Conservation (phyloP, 805 yeast genomes). For the Torulaspora delbrueckii region DNA sequence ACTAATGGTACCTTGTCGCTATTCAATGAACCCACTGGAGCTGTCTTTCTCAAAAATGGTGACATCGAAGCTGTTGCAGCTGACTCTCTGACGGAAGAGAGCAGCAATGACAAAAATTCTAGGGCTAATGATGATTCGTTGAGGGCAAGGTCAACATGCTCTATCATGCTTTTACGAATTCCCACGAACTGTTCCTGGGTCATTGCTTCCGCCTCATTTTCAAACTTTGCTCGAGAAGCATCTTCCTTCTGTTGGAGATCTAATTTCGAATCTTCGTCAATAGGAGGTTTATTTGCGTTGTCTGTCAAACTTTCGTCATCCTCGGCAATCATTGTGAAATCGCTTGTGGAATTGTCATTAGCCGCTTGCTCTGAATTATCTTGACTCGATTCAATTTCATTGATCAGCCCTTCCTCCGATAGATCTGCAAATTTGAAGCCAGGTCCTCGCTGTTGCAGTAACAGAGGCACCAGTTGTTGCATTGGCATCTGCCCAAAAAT, state of each 20-base stretch:
- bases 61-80: constrained; percentile 87
- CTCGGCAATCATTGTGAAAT: neutral
- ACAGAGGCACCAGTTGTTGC: constrained; percentile 53
- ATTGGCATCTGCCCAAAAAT: constrained; percentile 39
- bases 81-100: constrained; percentile 77
- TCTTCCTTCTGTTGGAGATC: constrained; percentile 5
- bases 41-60: constrained; percentile 67
- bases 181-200: constrained; percentile 41
- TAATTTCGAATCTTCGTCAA: constrained; percentile 8
- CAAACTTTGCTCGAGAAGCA: constrained; percentile 10
- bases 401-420: constrained; percentile 46
- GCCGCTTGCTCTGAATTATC: constrained; percentile 2
- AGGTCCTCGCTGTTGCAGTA: constrained; percentile 52
- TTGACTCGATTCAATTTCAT: constrained; percentile 38
- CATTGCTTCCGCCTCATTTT: constrained; percentile 18
- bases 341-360: neutral
- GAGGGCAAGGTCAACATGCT: constrained; percentile 57
- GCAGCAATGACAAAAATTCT: constrained; percentile 78
- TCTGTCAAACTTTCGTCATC: constrained; percentile 3
- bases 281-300: constrained; percentile 12
- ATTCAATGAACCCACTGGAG: constrained; percentile 70
- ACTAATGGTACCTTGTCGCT: constrained; percentile 35
- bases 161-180: constrained; percentile 50
- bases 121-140: constrained; percentile 85
- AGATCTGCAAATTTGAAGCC: constrained; percentile 43